Evolutionary conservation across 2,329 filamentous ascomycete genomes (phyloP).

Genomic region (Myriosclerotinia duriaeana): DNA sequence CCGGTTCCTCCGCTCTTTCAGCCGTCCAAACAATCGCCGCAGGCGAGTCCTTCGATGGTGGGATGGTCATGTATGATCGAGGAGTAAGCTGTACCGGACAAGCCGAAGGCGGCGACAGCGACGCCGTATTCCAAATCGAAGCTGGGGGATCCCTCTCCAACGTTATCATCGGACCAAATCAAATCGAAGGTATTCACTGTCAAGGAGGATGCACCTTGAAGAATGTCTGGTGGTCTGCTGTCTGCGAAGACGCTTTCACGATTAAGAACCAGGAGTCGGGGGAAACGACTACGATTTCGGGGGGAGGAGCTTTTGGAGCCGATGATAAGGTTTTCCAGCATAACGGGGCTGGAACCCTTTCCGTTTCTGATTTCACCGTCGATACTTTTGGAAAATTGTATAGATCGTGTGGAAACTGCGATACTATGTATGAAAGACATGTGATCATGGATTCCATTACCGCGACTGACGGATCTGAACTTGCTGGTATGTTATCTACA

Average conservation of each 20-base stretch:
- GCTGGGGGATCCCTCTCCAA: constrained; percentile 40
- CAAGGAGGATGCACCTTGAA: constrained; percentile 35
- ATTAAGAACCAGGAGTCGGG: constrained; percentile 34
- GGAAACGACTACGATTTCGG: constrained; percentile 46
- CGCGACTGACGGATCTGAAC: constrained; percentile 42
- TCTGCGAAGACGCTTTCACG: constrained; percentile 36
- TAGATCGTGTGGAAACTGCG: constrained; percentile 53
- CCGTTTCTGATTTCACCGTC: constrained; percentile 44
- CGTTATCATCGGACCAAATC: constrained; percentile 41
- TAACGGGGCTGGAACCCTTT: constrained; percentile 45
- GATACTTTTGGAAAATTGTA: constrained; percentile 50
- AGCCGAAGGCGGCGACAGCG: constrained; percentile 44
- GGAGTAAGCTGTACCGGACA: constrained; percentile 46
- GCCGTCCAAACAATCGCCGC: constrained; percentile 48
- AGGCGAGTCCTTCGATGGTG: constrained; percentile 48
- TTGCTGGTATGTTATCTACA: constrained; percentile 28
- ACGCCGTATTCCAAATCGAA: constrained; percentile 41
- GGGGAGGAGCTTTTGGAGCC: constrained; percentile 47
- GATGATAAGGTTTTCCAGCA: constrained; percentile 45
- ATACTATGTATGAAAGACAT: constrained; percentile 34
- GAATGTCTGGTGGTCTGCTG: constrained; percentile 36
- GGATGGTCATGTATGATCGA: constrained; percentile 48
- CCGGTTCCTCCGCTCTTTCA: constrained; percentile 45
- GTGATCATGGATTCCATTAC: constrained; percentile 47
- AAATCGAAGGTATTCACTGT: constrained; percentile 40